These are phyloP conservation scores for Epichloe hybrida DNA, from an alignment of 2,329 filamentous ascomycete species.

Conservation along the genomic window DNA sequence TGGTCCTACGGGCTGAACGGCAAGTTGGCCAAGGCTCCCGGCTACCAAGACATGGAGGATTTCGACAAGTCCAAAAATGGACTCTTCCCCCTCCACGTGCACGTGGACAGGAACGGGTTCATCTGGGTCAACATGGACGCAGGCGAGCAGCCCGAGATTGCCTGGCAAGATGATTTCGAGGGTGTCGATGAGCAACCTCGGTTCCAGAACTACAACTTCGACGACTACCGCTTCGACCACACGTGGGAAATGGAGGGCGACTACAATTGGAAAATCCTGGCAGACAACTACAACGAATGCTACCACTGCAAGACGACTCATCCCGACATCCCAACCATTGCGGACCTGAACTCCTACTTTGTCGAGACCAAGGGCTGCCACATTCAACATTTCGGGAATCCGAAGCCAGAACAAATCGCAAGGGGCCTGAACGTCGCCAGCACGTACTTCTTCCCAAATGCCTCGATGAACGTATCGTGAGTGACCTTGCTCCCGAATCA, in stretches of 20 bases:
- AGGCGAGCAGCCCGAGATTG: conserved; percentile 28
- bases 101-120: conserved; percentile 39
- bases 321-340: conserved; percentile 41
- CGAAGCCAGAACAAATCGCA: conserved; percentile 33
- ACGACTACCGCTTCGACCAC: conserved; percentile 43
- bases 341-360: conserved; percentile 41
- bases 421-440: conserved; percentile 30
- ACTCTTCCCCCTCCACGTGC: conserved; percentile 40
- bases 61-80: conserved; percentile 44
- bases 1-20: conserved; percentile 48
- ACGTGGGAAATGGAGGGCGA: conserved; percentile 41
- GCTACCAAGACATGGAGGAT: conserved; percentile 39
- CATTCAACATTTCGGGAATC: conserved; percentile 36
- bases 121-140: conserved; percentile 45
- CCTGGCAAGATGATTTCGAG: conserved; percentile 39
- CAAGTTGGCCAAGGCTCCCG: conserved; percentile 45
- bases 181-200: conserved; percentile 31
- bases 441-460: conserved; percentile 38
- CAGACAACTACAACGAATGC: conserved; percentile 54
- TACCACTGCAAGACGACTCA: conserved; percentile 50
- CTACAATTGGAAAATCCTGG: conserved; percentile 47
- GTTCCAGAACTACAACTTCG: conserved; percentile 32
- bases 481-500: conserved; percentile 9
- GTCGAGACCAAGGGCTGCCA: conserved; percentile 34
- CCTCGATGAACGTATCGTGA: conserved; percentile 36